phyloP scores from a whole-genome alignment of 768 basidiomycete species.

The Trametopsis cervina region DNA sequence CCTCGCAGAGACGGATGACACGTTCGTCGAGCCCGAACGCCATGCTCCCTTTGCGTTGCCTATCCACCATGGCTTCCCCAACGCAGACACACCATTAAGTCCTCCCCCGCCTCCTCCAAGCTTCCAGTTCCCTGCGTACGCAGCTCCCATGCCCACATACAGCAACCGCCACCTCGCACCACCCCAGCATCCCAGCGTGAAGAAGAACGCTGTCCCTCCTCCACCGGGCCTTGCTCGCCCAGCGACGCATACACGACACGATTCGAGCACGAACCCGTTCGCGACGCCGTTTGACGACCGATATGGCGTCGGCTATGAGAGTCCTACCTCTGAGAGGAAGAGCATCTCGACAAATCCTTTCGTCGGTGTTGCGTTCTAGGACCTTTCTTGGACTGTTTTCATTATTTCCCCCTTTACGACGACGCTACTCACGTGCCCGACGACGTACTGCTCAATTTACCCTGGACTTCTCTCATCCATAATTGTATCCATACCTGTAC shows the following conservation, averaged over 20 bases:
- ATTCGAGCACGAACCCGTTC: constrained; percentile 45
- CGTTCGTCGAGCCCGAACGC: constrained; percentile 13
- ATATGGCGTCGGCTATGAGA: constrained; percentile 21
- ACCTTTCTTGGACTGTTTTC: neutral
- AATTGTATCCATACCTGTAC: neutral
- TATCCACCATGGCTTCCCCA: constrained; percentile 35
- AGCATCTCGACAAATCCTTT: constrained; percentile 54
- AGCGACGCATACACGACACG: constrained; percentile 34
- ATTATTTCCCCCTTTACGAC: neutral
- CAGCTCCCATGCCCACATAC: constrained; percentile 19
- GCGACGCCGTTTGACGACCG: constrained; percentile 79
- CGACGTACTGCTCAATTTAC: no score
- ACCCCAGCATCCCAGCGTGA: constrained; percentile 9
- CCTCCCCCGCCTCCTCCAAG: constrained; percentile 11
- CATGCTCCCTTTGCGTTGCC: constrained; percentile 29
- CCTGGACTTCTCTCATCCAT: neutral
- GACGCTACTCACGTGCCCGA: neutral
- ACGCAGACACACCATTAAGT: constrained; percentile 14
- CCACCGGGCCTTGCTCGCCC: constrained; percentile 11
- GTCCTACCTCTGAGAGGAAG: constrained; percentile 28
- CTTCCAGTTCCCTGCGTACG: constrained; percentile 20
- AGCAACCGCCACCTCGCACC: constrained; percentile 15
- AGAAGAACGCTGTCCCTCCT: constrained; percentile 14
- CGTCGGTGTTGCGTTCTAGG: constrained; percentile 26
- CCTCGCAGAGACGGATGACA: constrained; percentile 2